A percentile compares a stretch with the other conserved stretches of the same genome.
phyloP scores from a whole-genome alignment of 1,139 yeast genomes.

The Arxiozyma bovina region DNA sequence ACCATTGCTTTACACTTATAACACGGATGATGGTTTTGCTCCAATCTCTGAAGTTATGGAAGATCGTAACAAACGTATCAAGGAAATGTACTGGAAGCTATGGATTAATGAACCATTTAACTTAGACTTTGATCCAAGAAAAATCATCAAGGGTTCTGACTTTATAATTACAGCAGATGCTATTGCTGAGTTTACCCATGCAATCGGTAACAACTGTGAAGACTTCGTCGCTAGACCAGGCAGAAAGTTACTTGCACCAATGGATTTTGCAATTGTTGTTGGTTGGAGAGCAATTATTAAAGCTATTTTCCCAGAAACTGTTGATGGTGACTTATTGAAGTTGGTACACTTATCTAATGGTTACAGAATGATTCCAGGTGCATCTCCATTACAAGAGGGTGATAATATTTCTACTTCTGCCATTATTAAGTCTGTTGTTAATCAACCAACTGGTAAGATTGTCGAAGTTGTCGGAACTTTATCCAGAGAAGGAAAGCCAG shows the following conservation, averaged over 20 bases:
- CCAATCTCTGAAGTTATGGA: conserved; percentile 88
- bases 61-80: conserved; percentile 86
- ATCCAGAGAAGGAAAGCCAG: conserved; percentile 64
- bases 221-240: conserved; percentile 88
- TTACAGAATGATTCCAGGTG: conserved; percentile 88
- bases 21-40: conserved; percentile 84
- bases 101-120: conserved; percentile 81
- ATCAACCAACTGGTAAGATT: conserved; percentile 87
- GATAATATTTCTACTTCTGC: conserved; percentile 80
- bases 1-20: conserved; percentile 68
- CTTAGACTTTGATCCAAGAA: conserved; percentile 57
- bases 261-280: conserved; percentile 97
- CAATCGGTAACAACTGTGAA: conserved; percentile 94
- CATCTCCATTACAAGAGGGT: conserved; percentile 80
- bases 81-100: conserved; percentile 92
- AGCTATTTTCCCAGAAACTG: conserved; percentile 91
- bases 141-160: conserved; percentile 55
- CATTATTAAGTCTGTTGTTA: conserved; percentile 76
- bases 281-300: conserved; percentile 98
- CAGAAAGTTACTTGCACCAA: conserved; percentile 82
- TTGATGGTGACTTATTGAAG: conserved; percentile 92
- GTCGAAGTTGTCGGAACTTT: conserved; percentile 93
- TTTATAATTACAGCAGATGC: conserved; percentile 65
- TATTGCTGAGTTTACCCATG: conserved; percentile 89
- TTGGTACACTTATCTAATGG: conserved; percentile 93